phyloP scores from a whole-genome alignment of 805 yeast genomes.

The Candida tallmaniae region DNA sequence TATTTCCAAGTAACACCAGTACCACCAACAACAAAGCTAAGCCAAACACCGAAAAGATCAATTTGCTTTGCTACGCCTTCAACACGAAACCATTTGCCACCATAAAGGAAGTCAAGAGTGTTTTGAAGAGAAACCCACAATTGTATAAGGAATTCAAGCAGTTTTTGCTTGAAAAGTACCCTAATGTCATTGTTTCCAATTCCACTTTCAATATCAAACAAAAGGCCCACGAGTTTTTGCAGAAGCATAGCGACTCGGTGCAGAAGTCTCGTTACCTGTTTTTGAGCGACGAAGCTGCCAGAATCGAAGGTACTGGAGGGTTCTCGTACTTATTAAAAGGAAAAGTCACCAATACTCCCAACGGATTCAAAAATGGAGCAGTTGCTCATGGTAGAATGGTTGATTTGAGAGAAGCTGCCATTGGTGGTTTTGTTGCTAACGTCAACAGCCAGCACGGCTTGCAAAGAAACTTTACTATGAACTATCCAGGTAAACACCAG shows the following conservation, averaged over 20 bases:
- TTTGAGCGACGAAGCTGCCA: slow-evolving; percentile 4
- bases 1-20: slow-evolving; percentile 33
- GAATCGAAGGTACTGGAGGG: slow-evolving; percentile 70
- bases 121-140: slow-evolving; percentile 39
- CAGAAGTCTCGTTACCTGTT: slow-evolving; percentile 16
- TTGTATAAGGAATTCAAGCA: slow-evolving; percentile 50
- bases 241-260: slow-evolving; percentile 17
- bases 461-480: slow-evolving; percentile 36
- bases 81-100: slow-evolving; percentile 27
- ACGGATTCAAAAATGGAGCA: slow-evolving; percentile 53
- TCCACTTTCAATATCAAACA: slow-evolving; percentile 19
- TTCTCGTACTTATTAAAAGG: slow-evolving; percentile 67
- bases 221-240: slow-evolving; percentile 31
- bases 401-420: slow-evolving; percentile 47
- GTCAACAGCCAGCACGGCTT: slow-evolving; percentile 33
- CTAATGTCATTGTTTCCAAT: slow-evolving; percentile 25
- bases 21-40: slow-evolving; percentile 15
- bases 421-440: slow-evolving; percentile 41
- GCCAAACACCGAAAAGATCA: slow-evolving; percentile 9
- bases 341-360: slow-evolving; percentile 62
- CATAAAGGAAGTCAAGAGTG: slow-evolving; percentile 21
- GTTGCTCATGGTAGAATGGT: slow-evolving; percentile 69
- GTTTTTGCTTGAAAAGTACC: slow-evolving; percentile 52
- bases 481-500: slow-evolving; percentile 37
- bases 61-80: slow-evolving; percentile 26